Base-by-base conservation (phyloP, 768 basidiomycete species). In the Cystofilobasidium bisporidii region DNA sequence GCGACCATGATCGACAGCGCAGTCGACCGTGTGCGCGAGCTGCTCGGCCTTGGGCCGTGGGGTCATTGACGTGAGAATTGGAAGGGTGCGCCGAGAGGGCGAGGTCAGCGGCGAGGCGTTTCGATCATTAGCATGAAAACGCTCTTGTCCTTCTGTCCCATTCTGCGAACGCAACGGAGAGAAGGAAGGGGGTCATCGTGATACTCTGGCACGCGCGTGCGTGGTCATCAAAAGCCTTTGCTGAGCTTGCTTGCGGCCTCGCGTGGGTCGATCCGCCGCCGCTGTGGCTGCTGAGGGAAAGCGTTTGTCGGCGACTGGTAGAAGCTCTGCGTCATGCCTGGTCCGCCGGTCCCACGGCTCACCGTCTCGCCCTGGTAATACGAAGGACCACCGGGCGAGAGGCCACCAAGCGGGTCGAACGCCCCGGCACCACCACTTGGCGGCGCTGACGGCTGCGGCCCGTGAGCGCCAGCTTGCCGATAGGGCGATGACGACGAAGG, bases 221-320 rank as follows among this genome's bases (percentile, higher is more conserved):
- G 30, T 14, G 18, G n/a, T n/a, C 22, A 10, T 61, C 41, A 67
- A 43, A 68, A 68, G 8, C 67, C 67, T 28, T 68, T 68, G 8
- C 48, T 43, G 14, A 68, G 41, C 45, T 91, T 92, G 75, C 88
- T 88, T 24, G 89, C 90, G 18, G 89, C 89, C 73, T 89, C 86
- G 73, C 86, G 81, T 14, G 91, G 86, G 75, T 96, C 92, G 72
- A 94, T 76, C 73, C 87, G 81, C 53, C 86, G 84, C 71, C 88
- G 79, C 59, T 58, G 61, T 28, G 61, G 57, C 15, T 30, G 59
- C 30, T 48, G 32, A 9, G 40, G 63, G 43, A 20, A 20, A 22
- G 58, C 57, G 0, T 55, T 22, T 3, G 69, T n/a, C 20, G 72
- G 45, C 24, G 63, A 60, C 18, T 59, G 45, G 41, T 69, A 71